phyloP scores from a whole-genome alignment of 2,329 filamentous ascomycete species.

The Alternaria sp. region DNA sequence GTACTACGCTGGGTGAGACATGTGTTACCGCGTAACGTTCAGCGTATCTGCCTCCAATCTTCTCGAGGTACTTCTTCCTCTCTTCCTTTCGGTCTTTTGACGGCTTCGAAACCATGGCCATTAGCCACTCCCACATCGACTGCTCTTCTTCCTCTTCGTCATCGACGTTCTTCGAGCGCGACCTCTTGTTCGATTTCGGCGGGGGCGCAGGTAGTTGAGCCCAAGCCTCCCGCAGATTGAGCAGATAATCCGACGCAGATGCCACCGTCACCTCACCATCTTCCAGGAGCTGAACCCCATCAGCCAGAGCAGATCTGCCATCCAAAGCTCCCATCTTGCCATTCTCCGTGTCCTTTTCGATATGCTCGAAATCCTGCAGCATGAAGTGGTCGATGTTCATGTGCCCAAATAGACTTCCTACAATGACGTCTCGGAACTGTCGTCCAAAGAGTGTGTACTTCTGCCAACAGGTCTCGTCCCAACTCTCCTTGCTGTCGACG shows the following conservation, averaged over 20 bases:
- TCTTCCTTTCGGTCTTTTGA: slow-evolving; percentile 40
- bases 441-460: slow-evolving; percentile 91
- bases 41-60: slow-evolving; percentile 79
- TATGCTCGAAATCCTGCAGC: slow-evolving; percentile 80
- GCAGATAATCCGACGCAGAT: slow-evolving; percentile 80
- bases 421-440: slow-evolving; percentile 89
- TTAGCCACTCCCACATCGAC: slow-evolving; percentile 29
- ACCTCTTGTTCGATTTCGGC: slow-evolving; percentile 22
- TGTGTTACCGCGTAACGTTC: slow-evolving; percentile 84
- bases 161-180: slow-evolving; percentile 13
- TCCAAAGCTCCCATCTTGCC: slow-evolving; percentile 48
- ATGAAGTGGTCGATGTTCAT: slow-evolving; percentile 99
- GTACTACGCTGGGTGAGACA: slow-evolving; percentile 86
- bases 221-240: slow-evolving; percentile 80
- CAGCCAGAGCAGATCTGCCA: slow-evolving; percentile 28
- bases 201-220: slow-evolving; percentile 67
- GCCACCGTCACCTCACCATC: slow-evolving; percentile 64
- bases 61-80: slow-evolving; percentile 66
- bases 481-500: slow-evolving; percentile 81
- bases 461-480: slow-evolving; percentile 98
- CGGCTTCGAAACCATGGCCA: slow-evolving; percentile 14
- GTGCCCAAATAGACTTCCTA: slow-evolving; percentile 82
- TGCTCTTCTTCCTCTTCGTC: slow-evolving; percentile 24
- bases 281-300: slow-evolving; percentile 32
- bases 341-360: slow-evolving; percentile 64